These are phyloP conservation scores for Cercospora berteroae DNA, from an alignment of 2,329 filamentous ascomycete species.

Conservation along the genomic window DNA sequence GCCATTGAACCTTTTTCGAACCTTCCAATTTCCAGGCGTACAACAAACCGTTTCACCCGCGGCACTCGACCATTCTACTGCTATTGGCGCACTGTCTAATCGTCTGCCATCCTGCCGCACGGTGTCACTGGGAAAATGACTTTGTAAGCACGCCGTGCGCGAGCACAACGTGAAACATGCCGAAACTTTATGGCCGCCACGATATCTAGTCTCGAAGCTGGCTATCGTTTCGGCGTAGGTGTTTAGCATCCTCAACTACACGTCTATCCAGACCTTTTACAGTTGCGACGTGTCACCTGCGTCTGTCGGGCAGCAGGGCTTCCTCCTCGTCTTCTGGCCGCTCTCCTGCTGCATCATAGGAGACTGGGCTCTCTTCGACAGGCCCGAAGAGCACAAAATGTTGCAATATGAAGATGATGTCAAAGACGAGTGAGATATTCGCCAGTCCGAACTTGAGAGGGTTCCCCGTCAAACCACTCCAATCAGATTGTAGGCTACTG, in stretches of 20 bases:
- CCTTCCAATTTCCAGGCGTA: neutral
- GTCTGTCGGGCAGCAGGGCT: conserved; percentile 5
- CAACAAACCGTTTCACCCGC: neutral
- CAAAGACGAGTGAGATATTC: conserved; percentile 83
- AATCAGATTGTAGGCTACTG: conserved; percentile 78
- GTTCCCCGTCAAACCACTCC: conserved; percentile 88
- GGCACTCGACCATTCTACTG: neutral
- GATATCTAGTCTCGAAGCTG: neutral
- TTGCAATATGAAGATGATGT: conserved; percentile 80
- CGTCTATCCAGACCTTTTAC: neutral
- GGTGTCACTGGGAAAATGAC: neutral
- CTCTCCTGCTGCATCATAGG: neutral
- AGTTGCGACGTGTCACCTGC: neutral
- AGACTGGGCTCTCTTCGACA: conserved; percentile 22
- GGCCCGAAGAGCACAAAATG: conserved; percentile 75
- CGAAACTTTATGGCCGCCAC: neutral
- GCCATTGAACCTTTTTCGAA: neutral
- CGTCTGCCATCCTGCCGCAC: neutral
- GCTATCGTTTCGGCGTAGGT: neutral
- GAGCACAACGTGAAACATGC: neutral
- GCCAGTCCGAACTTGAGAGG: conserved; percentile 85
- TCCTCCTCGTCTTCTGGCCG: conserved; percentile 3
- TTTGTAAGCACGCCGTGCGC: neutral
- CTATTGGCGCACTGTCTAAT: neutral
- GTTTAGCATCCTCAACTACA: neutral